Evolutionary conservation across 2,329 filamentous ascomycete genomes (phyloP).

Genomic region (Rhinocladiella similis): DNA sequence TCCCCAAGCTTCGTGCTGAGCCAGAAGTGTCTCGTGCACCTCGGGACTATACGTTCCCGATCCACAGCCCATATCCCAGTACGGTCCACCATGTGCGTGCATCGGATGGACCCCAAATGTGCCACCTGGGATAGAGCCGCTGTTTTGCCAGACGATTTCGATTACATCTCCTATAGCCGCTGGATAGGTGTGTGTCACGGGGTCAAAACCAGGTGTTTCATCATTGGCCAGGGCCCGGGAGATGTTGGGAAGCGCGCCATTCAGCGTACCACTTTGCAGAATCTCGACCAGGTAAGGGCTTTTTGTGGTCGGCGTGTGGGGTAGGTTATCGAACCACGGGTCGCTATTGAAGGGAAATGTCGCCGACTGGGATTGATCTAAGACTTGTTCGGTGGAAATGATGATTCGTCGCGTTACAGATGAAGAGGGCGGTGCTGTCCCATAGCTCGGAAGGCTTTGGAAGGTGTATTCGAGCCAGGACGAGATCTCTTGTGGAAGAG

Average conservation of each 20-base stretch:
- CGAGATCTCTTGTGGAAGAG: slow-evolving; percentile 17
- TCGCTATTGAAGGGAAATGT: slow-evolving; percentile 36
- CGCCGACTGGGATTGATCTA: slow-evolving; percentile 20
- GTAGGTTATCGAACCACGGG: slow-evolving; percentile 21
- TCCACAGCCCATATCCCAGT: slow-evolving; percentile 49
- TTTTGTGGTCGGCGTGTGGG: slow-evolving; percentile 22
- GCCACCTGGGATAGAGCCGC: slow-evolving; percentile 30
- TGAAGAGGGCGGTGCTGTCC: slow-evolving; percentile 34
- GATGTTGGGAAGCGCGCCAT: slow-evolving; percentile 40
- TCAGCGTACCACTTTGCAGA: slow-evolving; percentile 38
- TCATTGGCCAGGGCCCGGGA: slow-evolving; percentile 39
- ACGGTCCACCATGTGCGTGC: slow-evolving; percentile 49
- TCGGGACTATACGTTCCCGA: slow-evolving; percentile 46
- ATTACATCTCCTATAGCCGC: slow-evolving; percentile 47
- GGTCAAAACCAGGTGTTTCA: slow-evolving; percentile 42
- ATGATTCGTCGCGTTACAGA: slow-evolving; percentile 52
- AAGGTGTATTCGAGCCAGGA: slow-evolving; percentile 32
- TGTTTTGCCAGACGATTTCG: slow-evolving; percentile 47
- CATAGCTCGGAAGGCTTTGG: slow-evolving; percentile 22
- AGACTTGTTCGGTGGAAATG: slow-evolving; percentile 41
- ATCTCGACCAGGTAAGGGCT: slow-evolving; percentile 50
- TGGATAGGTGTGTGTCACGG: slow-evolving; percentile 25
- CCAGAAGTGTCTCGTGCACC: slow-evolving; percentile 43
- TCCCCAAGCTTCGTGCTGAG: slow-evolving; percentile 3
- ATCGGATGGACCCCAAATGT: slow-evolving; percentile 45